Percentiles rank a stretch among this genome's conserved stretches.
phyloP scores from a whole-genome alignment of 140 eudicot genomes.

The Senecio squalidus region DNA sequence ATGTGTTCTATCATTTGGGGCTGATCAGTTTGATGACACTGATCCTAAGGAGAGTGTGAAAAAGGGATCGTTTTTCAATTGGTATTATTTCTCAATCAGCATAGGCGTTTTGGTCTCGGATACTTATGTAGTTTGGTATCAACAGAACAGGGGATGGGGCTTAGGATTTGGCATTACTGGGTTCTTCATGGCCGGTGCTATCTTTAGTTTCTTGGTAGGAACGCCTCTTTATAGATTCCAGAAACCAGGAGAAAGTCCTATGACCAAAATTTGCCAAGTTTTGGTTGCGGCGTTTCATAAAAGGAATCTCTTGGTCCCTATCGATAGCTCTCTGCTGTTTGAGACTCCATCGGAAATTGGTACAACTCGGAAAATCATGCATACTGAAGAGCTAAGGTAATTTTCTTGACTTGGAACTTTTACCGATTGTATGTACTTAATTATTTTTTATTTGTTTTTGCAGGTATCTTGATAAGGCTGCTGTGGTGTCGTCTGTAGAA shows the following conservation, averaged over 20 bases:
- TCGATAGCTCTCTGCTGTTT: conserved; percentile 45
- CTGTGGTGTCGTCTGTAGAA: conserved; percentile 36
- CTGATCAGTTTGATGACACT: conserved; percentile 85
- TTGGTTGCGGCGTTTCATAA: conserved; percentile 57
- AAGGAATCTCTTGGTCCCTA: conserved; percentile 39
- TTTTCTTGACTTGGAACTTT: conserved; percentile 3
- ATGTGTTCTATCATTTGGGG: conserved; percentile 78
- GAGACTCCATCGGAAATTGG: conserved; percentile 65
- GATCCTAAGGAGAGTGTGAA: conserved; percentile 57
- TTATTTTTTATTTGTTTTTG: conserved; percentile 1
- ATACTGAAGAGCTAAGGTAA: conserved; percentile 68
- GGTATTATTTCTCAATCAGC: conserved; percentile 79
- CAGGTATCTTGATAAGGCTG: conserved; percentile 77
- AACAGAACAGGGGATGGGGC: conserved; percentile 77
- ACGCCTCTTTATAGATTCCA: conserved; percentile 72
- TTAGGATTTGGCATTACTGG: conserved; percentile 82
- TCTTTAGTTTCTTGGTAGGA: conserved; percentile 55
- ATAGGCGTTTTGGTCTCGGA: conserved; percentile 63
- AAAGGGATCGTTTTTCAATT: conserved; percentile 72
- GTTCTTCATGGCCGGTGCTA: conserved; percentile 64
- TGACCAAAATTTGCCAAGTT: conserved; percentile 79
- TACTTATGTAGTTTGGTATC: conserved; percentile 56
- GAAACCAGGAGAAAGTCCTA: conserved; percentile 78
- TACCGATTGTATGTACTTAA: not conserved
- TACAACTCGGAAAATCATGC: conserved; percentile 62